These are phyloP conservation scores for Chrysanthemum seticuspe DNA, from an alignment of 129 eudicot genomes.

Conservation along the genomic window DNA sequence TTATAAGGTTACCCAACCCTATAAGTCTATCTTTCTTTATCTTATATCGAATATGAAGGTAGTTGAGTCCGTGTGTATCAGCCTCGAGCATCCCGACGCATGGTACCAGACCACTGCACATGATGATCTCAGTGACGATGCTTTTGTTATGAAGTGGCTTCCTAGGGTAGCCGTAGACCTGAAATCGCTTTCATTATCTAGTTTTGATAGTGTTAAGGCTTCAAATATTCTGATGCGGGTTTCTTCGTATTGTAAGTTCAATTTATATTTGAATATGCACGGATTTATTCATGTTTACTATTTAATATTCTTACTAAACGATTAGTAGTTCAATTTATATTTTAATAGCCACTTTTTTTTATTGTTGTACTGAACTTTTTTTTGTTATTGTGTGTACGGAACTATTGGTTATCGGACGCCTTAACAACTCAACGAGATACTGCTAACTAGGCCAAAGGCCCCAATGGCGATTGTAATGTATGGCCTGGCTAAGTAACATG, in stretches of 20 bases:
- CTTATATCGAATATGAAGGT: background rate
- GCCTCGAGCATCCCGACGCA: background rate
- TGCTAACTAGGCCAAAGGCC: too few species aligned
- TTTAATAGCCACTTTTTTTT: too few species aligned
- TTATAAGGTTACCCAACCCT: too few species aligned
- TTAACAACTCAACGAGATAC: too few species aligned
- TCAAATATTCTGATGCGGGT: background rate
- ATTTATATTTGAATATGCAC: too few species aligned
- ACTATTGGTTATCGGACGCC: too few species aligned
- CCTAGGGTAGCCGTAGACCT: background rate
- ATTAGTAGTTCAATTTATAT: too few species aligned
- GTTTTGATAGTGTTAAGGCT: background rate
- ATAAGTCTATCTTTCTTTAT: too few species aligned
- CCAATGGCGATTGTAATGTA: background rate
- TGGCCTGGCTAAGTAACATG: too few species aligned
- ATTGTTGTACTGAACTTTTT: too few species aligned
- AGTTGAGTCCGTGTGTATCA: background rate
- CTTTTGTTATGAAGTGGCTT: background rate
- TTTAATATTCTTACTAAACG: too few species aligned
- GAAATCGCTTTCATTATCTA: background rate
- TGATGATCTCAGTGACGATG: background rate
- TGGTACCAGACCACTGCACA: background rate
- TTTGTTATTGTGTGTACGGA: too few species aligned
- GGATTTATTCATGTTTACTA: background rate
- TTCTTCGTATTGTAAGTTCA: background rate